Evolutionary conservation across 2,329 filamentous ascomycete species (phyloP), one percentile per base, ranked within the genome.

Genomic region (Stagonosporopsis chrysanthemi): DNA sequence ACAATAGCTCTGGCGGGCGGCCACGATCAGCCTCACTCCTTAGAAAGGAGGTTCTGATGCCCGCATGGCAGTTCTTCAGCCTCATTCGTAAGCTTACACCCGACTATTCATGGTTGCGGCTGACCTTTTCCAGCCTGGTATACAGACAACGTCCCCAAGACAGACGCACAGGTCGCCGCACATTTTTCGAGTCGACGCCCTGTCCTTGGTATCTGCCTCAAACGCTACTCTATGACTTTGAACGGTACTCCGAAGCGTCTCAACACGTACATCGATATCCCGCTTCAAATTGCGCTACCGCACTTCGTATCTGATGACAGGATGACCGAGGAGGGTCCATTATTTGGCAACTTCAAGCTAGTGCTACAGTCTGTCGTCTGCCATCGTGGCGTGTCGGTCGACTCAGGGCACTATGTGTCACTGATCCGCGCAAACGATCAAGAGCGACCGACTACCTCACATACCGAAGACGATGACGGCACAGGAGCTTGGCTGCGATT

Each of bases 21-120:
- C 72, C 75, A 70, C 63, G 73, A 23, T 72, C 74, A 41, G 66
- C 68, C 36, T 81, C 79, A 31, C 75, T 83, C 46, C 76, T 75
- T 56, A 72, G 84, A 62, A 97, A 94, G 71, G 93, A 96, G 68
- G 90, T 98, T 14, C 88, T 94, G 56, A 97, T 98, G 81, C 94
- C 94, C 35, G 95, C 95, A 2, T 98, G 93, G 92, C 94, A 97
- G 70, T 97, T 98, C 71, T 98, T 97, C 78, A 92, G 90, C 69
- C 81, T 98, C 24, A 92, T 97, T 67, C 93, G 90, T 92, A 80
- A 78, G 90, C 82, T 1, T 14, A 12, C 9, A 7, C 12, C 23
- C 2, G 22, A 6, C 9, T 2, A 36, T 8, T 12, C 6, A 2
- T 19, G 7, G 6, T 11, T 9, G 19, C 44, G n/a, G 12, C 68